These are phyloP conservation scores for Medicago lupulina DNA, from an alignment of 306 rosid species.

Conservation along the genomic window DNA sequence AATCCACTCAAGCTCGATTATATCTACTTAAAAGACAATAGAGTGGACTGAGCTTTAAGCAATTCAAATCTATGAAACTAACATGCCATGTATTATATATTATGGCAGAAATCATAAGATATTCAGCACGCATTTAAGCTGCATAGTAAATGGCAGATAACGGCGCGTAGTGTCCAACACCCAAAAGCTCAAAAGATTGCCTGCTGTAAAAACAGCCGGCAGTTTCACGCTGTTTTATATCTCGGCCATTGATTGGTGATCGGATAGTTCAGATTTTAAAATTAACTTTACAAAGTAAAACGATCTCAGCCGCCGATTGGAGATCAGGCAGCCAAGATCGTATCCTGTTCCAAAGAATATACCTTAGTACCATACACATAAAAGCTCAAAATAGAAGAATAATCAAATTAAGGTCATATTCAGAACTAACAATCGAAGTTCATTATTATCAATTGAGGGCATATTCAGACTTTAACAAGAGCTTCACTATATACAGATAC, in stretches of 20 bases:
- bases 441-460: background rate
- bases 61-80: constrained; percentile 14
- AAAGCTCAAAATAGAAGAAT: background rate
- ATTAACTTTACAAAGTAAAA: too few species aligned
- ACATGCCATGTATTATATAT: background rate
- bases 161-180: too few species aligned
- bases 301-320: too few species aligned
- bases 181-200: too few species aligned
- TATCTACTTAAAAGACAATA: background rate
- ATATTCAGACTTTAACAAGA: background rate
- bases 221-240: too few species aligned
- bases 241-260: too few species aligned
- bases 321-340: too few species aligned
- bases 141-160: background rate
- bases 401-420: too few species aligned
- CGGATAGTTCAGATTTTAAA: too few species aligned
- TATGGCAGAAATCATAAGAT: background rate
- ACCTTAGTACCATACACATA: background rate
- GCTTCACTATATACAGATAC: background rate
- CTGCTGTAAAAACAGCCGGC: too few species aligned
- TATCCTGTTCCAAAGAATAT: too few species aligned
- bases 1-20: constrained; percentile 18
- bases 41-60: constrained; percentile 7
- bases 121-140: background rate
- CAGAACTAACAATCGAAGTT: background rate